phyloP scores from a whole-genome alignment of 192 early-diverging fungal species.

The Entomortierella lignicola region DNA sequence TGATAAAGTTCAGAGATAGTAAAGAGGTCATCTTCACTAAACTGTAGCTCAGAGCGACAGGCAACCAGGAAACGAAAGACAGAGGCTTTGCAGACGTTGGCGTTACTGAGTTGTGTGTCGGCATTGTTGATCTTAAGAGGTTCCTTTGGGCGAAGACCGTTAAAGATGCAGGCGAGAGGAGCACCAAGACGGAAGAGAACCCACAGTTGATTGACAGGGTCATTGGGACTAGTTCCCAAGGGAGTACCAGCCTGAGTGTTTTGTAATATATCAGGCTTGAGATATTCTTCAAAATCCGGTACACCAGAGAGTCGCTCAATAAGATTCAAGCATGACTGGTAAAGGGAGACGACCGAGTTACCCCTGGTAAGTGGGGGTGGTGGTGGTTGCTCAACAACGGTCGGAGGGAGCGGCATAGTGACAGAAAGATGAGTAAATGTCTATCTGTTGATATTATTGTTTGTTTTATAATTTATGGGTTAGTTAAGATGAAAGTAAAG shows the following conservation, averaged over 20 bases:
- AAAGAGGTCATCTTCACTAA: slow-evolving; percentile 83
- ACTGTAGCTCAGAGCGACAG: slow-evolving; percentile 82
- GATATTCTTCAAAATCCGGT: slow-evolving; percentile 73
- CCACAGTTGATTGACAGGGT: slow-evolving; percentile 81
- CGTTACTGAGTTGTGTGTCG: slow-evolving; percentile 59
- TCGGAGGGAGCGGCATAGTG: slow-evolving; percentile 28
- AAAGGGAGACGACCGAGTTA: slow-evolving; percentile 67
- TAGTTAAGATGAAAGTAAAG: not conserved
- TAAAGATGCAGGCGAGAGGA: slow-evolving; percentile 77
- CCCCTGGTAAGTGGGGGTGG: slow-evolving; percentile 44
- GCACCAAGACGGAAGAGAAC: slow-evolving; percentile 76
- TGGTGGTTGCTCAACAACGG: slow-evolving; percentile 45
- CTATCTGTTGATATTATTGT: not conserved
- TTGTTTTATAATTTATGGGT: not conserved
- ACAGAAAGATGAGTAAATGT: not conserved
- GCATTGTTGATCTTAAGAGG: slow-evolving; percentile 65
- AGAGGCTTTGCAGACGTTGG: slow-evolving; percentile 82
- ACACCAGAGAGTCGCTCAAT: slow-evolving; percentile 78
- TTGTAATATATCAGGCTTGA: slow-evolving; percentile 58
- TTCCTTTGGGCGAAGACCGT: slow-evolving; percentile 72
- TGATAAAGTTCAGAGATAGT: slow-evolving; percentile 89
- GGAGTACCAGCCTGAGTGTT: slow-evolving; percentile 51
- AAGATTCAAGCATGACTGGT: slow-evolving; percentile 76
- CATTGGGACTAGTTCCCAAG: slow-evolving; percentile 39
- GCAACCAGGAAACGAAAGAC: slow-evolving; percentile 90